Conservation (phyloP, 768 basidiomycete genomes). For the Calocybe indica region DNA sequence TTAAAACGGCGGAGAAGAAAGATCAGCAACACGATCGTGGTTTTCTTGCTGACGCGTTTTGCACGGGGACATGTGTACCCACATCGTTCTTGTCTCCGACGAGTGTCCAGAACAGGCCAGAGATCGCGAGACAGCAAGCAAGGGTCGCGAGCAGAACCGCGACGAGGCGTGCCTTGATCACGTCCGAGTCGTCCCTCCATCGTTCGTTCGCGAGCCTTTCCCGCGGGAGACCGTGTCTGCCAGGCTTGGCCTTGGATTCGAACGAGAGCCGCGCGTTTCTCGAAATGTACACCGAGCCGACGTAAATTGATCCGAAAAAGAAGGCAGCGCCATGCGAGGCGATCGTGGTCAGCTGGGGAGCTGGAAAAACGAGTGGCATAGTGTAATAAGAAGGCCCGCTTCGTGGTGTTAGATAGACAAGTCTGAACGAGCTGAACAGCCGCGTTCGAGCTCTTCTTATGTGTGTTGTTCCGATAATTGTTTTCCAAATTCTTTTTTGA, state of each 20-base stretch:
- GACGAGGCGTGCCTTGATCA: constrained; percentile 73
- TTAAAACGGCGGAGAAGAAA: too few species aligned
- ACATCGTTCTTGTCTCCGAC: constrained; percentile 17
- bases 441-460: background rate
- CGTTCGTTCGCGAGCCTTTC: constrained; percentile 31
- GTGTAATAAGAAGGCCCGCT: background rate
- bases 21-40: too few species aligned
- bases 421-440: background rate
- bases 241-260: constrained; percentile 21
- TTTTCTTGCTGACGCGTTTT: too few species aligned
- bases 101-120: constrained; percentile 29
- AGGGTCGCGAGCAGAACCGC: constrained; percentile 64
- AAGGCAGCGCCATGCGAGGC: constrained; percentile 51
- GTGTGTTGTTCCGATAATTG: background rate
- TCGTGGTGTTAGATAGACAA: background rate
- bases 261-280: constrained; percentile 57
- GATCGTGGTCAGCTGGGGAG: constrained; percentile 22
- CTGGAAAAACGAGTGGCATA: constrained; percentile 20
- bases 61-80: constrained; percentile 1
- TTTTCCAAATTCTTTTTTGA: background rate
- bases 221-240: constrained; percentile 20
- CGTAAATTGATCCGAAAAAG: constrained; percentile 62
- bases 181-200: constrained; percentile 79
- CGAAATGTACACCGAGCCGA: constrained; percentile 77
- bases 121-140: constrained; percentile 48